A percentile compares a stretch with the other conserved stretches of the same genome.
Conservation (phyloP, 768 basidiomycete genomes). For the Inosperma sp. region DNA sequence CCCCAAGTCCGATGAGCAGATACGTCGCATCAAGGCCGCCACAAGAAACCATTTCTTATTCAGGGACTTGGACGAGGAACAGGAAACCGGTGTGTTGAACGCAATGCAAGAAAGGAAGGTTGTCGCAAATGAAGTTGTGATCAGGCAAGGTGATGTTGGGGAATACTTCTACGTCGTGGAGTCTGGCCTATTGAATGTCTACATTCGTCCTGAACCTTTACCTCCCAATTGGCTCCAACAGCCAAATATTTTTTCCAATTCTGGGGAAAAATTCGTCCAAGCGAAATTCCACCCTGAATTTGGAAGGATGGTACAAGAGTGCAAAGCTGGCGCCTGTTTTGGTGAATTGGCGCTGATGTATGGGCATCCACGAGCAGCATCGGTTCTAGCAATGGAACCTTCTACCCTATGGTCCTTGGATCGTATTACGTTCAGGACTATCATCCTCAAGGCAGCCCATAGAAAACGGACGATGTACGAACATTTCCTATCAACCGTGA, state of each 20-base stretch:
- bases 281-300: conserved; percentile 64
- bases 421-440: conserved; percentile 96
- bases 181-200: conserved; percentile 79
- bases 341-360: conserved; percentile 99
- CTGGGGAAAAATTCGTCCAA: conserved; percentile 54
- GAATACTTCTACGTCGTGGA: conserved; percentile 99
- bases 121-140: conserved; percentile 77
- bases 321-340: conserved; percentile 80
- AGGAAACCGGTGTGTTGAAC: conserved; percentile 85
- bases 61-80: conserved; percentile 94
- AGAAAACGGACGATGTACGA: conserved; percentile 94
- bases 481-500: conserved; percentile 87
- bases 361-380: conserved; percentile 92
- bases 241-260: conserved; percentile 34
- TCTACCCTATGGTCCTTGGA: conserved; percentile 94
- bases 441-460: conserved; percentile 90
- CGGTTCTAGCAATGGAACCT: conserved; percentile 77
- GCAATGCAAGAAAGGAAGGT: conserved; percentile 91
- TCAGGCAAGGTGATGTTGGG: conserved; percentile 94
- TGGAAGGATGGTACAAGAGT: conserved; percentile 81
- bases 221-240: conserved; percentile 56
- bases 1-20: conserved; percentile 77
- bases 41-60: conserved; percentile 91
- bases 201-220: conserved; percentile 63
- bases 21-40: conserved; percentile 80